Percentiles rank a stretch among this genome's conserved stretches.
Conservation (phyloP, 129 eudicot species). For the Rutidosis leptorrhynchoides region DNA sequence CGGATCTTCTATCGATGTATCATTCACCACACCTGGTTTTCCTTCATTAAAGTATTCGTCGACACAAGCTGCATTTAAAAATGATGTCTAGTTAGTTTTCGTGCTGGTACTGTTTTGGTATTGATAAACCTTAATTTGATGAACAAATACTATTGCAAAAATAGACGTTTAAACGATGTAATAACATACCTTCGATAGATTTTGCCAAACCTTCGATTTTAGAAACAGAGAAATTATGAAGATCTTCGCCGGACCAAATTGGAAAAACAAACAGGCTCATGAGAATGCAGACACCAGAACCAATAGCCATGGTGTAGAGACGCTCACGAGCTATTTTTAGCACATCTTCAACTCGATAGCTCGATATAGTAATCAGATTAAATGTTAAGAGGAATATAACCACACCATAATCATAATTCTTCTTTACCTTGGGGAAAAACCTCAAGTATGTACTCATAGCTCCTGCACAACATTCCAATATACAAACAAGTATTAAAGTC, state of each 20-base stretch:
- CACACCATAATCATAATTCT: conserved; percentile 41
- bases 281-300: conserved; percentile 37
- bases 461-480: conserved; percentile 25
- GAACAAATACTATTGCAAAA: background rate
- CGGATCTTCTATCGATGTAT: conserved; percentile 50
- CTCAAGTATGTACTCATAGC: conserved; percentile 35
- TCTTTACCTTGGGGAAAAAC: conserved; percentile 36
- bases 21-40: conserved; percentile 30
- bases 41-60: conserved; percentile 48
- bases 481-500: background rate
- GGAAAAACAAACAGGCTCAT: conserved; percentile 38
- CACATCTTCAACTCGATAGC: conserved; percentile 34
- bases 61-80: conserved; percentile 35
- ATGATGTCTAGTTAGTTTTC: background rate
- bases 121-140: background rate
- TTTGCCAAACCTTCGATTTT: conserved; percentile 43
- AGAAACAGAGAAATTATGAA: conserved; percentile 34
- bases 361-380: conserved; percentile 37
- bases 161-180: background rate
- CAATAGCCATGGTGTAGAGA: conserved; percentile 39
- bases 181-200: conserved; percentile 32
- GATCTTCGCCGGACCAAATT: conserved; percentile 46
- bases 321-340: conserved; percentile 35
- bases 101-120: background rate
- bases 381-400: conserved; percentile 40